phyloP scores from a whole-genome alignment of 2,329 filamentous ascomycete genomes.

The Knufia fluminis region DNA sequence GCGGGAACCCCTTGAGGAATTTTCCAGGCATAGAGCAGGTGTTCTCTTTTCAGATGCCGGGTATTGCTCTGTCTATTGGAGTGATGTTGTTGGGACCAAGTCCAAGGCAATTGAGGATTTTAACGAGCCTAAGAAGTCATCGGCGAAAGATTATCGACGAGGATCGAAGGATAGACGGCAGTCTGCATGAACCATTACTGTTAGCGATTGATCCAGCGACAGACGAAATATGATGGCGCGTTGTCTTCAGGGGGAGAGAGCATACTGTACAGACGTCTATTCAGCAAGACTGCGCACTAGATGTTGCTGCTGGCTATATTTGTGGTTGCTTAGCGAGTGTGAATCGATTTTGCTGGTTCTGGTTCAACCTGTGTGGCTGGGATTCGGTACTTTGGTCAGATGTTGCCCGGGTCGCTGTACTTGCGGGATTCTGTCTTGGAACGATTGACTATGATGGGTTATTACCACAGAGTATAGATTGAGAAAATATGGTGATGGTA shows the following conservation, averaged over 20 bases:
- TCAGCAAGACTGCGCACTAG: not conserved
- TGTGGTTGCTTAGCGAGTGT: conserved; percentile 3
- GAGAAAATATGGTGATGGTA: not conserved
- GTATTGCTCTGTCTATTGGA: not conserved
- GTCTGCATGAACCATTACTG: conserved; percentile 7
- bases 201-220: not conserved
- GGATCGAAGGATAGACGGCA: not conserved
- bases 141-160: not conserved
- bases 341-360: not conserved
- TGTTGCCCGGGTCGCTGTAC: not conserved
- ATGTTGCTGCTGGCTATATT: not conserved
- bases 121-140: conserved; percentile 4
- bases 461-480: not conserved
- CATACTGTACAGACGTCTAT: no score
- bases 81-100: not conserved
- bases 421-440: not conserved
- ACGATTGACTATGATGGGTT: not conserved
- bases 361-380: conserved; percentile 4
- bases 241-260: not conserved
- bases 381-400: not conserved
- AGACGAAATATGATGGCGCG: not conserved
- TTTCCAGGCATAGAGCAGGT: conserved; percentile 45
- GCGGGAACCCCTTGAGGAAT: conserved; percentile 43
- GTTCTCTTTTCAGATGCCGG: conserved; percentile 7
- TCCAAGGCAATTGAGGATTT: not conserved